Evolutionary conservation across 257 asterid species (phyloP), one percentile per base, ranked within the genome.

Genomic region (Thymus mandschuricus): DNA sequence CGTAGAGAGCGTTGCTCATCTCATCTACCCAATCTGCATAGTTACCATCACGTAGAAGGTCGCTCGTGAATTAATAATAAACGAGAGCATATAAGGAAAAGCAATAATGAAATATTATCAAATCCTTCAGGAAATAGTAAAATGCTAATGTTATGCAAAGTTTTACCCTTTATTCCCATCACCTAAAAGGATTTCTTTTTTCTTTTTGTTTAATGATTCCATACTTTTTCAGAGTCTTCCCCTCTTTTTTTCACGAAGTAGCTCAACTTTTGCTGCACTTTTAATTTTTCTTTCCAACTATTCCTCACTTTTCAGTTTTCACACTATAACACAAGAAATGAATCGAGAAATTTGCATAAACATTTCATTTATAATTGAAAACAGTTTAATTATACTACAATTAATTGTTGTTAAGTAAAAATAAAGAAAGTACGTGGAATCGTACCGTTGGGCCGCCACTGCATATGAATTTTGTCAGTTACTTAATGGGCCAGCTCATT

Each of bases 201-300:
- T 66, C 67, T 62, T 79, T 57, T 2, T 21, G 30, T 71, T 69
- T 69, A 45, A 66, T 44, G 60, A 60, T 79, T 79, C 77, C 80
- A 34, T 50, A 49, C 79, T 64, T 79, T 73, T 69, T 49, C 74
- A 54, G 61, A 68, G 43, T 49, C 41, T 67, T 56, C 70, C 43
- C 15, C 21, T 9, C 29, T 28, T 9, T 29, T 35, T 15, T 50
- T 52, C 64, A 54, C 13, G 70, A 59, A 79, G 74, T 52, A 68
- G 54, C 70, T 60, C 69, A 60, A 66, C 83, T 71, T 79, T 79
- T 71, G 31, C 50, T 6, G 27, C 80, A n/a, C 76, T 64, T 73
- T 73, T 45, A 29, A 41, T 59, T 65, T 64, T 46, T 38, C 41
- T 8, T 44, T 27, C 10, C 10, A 5, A 35, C 13, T 34, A 65